These are phyloP conservation scores for Phlebopus sp. DNA, from an alignment of 1,284 basidiomycete species.

Conservation along the genomic window DNA sequence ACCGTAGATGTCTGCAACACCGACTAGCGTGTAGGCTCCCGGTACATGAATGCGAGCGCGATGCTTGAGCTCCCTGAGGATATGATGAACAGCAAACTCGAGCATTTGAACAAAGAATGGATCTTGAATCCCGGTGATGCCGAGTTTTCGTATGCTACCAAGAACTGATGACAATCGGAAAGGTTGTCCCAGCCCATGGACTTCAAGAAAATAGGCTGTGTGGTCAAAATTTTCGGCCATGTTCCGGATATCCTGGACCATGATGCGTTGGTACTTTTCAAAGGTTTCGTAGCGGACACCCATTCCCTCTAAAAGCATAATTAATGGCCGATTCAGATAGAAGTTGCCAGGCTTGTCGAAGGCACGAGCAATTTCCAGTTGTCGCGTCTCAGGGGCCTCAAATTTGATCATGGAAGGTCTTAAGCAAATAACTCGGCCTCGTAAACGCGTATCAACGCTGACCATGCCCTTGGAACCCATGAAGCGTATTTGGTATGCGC, in stretches of 20 bases:
- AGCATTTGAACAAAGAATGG: conserved; percentile 36
- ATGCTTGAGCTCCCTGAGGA: conserved; percentile 66
- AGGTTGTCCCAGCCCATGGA: conserved; percentile 40
- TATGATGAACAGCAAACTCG: conserved; percentile 53
- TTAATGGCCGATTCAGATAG: conserved; percentile 66
- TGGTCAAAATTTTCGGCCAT: conserved; percentile 30
- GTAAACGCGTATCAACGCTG: conserved; percentile 49
- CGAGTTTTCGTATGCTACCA: conserved; percentile 35
- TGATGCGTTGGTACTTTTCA: conserved; percentile 48
- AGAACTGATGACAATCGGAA: conserved; percentile 41
- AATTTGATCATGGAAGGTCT: conserved; percentile 67
- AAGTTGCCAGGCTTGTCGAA: conserved; percentile 42
- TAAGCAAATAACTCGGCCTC: conserved; percentile 45
- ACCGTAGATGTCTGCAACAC: conserved; percentile 60
- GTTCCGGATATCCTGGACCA: conserved; percentile 34
- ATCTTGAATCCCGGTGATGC: conserved; percentile 16
- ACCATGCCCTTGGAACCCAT: conserved; percentile 64
- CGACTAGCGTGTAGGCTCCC: conserved; percentile 61
- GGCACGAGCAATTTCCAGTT: conserved; percentile 55
- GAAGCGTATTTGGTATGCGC: conserved; percentile 59
- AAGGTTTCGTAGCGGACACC: conserved; percentile 56
- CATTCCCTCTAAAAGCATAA: conserved; percentile 62
- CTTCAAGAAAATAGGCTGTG: conserved; percentile 47
- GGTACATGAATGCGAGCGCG: conserved; percentile 66
- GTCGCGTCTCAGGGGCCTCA: conserved; percentile 41